phyloP scores from a whole-genome alignment of 768 basidiomycete species.

The Suillus ampliporus region DNA sequence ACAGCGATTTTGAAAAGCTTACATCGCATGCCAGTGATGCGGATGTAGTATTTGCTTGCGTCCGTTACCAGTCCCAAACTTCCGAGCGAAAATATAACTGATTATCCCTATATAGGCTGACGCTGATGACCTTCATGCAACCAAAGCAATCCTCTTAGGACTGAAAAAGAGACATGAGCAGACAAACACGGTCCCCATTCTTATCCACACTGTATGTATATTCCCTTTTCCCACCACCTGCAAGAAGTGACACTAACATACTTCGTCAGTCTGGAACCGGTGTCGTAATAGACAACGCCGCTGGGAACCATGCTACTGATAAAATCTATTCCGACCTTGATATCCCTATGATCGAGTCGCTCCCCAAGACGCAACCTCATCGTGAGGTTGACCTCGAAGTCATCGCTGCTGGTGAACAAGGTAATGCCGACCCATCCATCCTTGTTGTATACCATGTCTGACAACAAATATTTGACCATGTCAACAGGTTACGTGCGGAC shows the following conservation, averaged over 20 bases:
- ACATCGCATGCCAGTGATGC: slow-evolving; percentile 48
- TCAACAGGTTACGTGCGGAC: slow-evolving; percentile 53
- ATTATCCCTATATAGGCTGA: slow-evolving; percentile 37
- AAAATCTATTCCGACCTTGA: slow-evolving; percentile 57
- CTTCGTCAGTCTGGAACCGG: slow-evolving; percentile 51
- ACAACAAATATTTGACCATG: slow-evolving; percentile 28
- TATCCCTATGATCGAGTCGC: slow-evolving; percentile 46
- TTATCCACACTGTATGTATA: slow-evolving; percentile 65
- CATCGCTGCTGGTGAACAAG: slow-evolving; percentile 53
- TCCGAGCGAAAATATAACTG: background rate
- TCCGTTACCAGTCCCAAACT: slow-evolving; percentile 17
- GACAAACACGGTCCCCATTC: slow-evolving; percentile 47
- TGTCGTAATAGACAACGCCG: slow-evolving; percentile 36
- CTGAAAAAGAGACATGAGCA: slow-evolving; percentile 48
- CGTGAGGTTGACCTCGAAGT: slow-evolving; percentile 55
- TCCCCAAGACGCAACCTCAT: slow-evolving; percentile 52
- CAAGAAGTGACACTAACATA: slow-evolving; percentile 19
- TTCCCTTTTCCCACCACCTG: background rate
- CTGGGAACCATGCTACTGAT: slow-evolving; percentile 44
- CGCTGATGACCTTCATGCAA: slow-evolving; percentile 49
- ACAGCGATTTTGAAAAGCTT: slow-evolving; percentile 45
- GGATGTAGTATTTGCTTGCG: slow-evolving; percentile 47
- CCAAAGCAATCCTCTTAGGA: slow-evolving; percentile 52
- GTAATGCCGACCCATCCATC: slow-evolving; percentile 25
- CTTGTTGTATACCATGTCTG: background rate